Evolutionary conservation across 495 filamentous ascomycete species (phyloP).

Genomic region (Aspergillus hancockii): DNA sequence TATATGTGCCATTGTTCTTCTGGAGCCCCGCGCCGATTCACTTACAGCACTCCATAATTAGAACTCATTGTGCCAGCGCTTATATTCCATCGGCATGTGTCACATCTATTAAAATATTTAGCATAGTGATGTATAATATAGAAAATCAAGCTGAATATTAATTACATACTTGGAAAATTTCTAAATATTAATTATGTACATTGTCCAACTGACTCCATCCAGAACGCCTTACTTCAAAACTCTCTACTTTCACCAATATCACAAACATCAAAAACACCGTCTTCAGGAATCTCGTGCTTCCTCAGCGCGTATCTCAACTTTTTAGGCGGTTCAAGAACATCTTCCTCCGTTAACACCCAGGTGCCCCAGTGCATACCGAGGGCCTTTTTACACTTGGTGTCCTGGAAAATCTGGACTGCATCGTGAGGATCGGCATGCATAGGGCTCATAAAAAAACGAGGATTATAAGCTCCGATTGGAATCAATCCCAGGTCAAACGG

Average conservation of each 20-base stretch:
- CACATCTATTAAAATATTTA: background rate
- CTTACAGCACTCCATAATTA: background rate
- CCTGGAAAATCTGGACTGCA: conserved; percentile 84
- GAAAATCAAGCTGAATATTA: background rate
- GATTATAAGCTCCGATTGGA: conserved; percentile 90
- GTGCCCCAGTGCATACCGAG: conserved; percentile 95
- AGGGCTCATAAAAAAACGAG: conserved; percentile 70
- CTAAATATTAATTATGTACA: background rate
- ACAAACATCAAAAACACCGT: conserved; percentile 83
- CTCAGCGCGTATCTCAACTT: conserved; percentile 75
- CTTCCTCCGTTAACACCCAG: conserved; percentile 86
- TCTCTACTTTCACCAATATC: conserved; percentile 86
- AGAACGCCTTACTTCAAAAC: conserved; percentile 47
- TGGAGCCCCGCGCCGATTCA: background rate
- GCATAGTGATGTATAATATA: background rate
- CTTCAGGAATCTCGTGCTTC: conserved; percentile 66
- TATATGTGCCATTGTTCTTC: background rate
- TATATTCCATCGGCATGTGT: background rate
- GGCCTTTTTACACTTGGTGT: conserved; percentile 79
- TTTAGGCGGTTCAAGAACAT: conserved; percentile 79
- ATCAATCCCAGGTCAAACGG: conserved; percentile 93
- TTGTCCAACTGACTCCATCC: background rate
- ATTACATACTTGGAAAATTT: background rate
- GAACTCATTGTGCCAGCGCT: background rate
- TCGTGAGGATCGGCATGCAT: conserved; percentile 92